Percentiles rank a stretch among this genome's conserved stretches.
These are phyloP conservation scores for Pichia phayaonensis DNA, from an alignment of 805 yeast species.

Conservation along the genomic window DNA sequence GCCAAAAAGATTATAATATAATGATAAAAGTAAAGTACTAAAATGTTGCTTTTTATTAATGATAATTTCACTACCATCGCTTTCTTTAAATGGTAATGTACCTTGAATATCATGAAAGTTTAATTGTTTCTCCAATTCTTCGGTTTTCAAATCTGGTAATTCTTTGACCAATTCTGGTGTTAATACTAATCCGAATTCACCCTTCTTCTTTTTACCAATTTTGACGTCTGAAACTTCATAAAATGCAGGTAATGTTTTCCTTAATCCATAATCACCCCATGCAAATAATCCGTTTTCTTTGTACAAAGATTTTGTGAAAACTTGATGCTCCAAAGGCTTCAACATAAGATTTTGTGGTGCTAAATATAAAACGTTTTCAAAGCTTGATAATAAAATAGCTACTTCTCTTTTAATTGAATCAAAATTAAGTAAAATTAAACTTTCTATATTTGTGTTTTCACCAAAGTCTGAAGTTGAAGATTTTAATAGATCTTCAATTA, in stretches of 20 bases:
- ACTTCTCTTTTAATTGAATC: slow-evolving; percentile 32
- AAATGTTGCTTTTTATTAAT: slow-evolving; percentile 42
- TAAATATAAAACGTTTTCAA: slow-evolving; percentile 38
- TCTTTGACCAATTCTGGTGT: slow-evolving; percentile 11
- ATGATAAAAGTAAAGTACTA: slow-evolving; percentile 37
- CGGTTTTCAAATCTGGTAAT: slow-evolving; percentile 19
- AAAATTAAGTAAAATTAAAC: slow-evolving; percentile 31
- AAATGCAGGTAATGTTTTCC: slow-evolving; percentile 65
- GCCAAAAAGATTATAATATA: slow-evolving; percentile 45
- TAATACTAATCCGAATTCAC: slow-evolving; percentile 25
- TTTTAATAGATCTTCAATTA: slow-evolving; percentile 39
- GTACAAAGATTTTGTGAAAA: slow-evolving; percentile 41
- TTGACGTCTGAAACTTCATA: slow-evolving; percentile 52
- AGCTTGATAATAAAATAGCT: slow-evolving; percentile 36
- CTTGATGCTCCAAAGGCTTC: slow-evolving; percentile 31
- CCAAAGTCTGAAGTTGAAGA: slow-evolving; percentile 23
- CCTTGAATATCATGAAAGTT: slow-evolving; percentile 31
- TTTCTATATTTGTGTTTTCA: too few species aligned
- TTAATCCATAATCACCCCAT: slow-evolving; percentile 83
- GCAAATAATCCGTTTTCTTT: slow-evolving; percentile 44
- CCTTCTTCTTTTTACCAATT: slow-evolving; percentile 28
- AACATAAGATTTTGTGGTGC: slow-evolving; percentile 40
- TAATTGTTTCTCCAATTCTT: slow-evolving; percentile 14
- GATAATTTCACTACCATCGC: slow-evolving; percentile 44
- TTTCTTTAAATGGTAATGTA: slow-evolving; percentile 41